Conservation (phyloP, 768 basidiomycete genomes). For the Cubamyces sp. region DNA sequence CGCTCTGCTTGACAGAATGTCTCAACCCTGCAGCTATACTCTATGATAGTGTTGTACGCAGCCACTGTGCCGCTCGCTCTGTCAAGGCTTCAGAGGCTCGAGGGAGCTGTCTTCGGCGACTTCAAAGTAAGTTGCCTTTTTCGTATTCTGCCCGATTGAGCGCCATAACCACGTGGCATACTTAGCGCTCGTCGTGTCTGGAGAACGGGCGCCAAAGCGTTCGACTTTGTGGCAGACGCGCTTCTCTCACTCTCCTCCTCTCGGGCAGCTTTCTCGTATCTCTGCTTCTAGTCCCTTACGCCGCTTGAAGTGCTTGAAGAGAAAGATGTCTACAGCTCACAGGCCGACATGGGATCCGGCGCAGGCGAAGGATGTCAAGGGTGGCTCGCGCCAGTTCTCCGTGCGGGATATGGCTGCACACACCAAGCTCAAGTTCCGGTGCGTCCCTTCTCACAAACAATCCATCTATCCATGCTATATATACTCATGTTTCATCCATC, state of each 20-base stretch:
- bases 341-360: conserved; percentile 98
- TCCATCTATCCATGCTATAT: neutral
- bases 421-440: conserved; percentile 98
- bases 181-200: neutral
- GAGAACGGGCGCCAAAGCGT: neutral
- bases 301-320: neutral
- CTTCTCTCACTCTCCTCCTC: neutral
- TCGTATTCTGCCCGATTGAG: neutral
- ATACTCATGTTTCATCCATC: neutral
- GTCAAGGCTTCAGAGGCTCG: too few relatives aligned
- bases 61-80: too few relatives aligned
- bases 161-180: neutral
- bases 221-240: conserved; percentile 15
- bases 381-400: conserved; percentile 90
- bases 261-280: neutral
- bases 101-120: too few relatives aligned
- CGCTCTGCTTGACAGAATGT: too few relatives aligned
- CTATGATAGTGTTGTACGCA: too few relatives aligned
- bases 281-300: neutral
- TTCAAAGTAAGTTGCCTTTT: neutral
- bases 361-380: conserved; percentile 89
- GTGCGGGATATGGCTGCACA: conserved; percentile 93
- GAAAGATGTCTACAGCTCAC: conserved; percentile 83
- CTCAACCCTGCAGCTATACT: too few relatives aligned
- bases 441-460: conserved; percentile 27